Evolutionary conservation across 1,284 basidiomycete genomes (phyloP), one percentile per base, ranked within the genome.

Genomic region (Thecaphora thlaspeos): DNA sequence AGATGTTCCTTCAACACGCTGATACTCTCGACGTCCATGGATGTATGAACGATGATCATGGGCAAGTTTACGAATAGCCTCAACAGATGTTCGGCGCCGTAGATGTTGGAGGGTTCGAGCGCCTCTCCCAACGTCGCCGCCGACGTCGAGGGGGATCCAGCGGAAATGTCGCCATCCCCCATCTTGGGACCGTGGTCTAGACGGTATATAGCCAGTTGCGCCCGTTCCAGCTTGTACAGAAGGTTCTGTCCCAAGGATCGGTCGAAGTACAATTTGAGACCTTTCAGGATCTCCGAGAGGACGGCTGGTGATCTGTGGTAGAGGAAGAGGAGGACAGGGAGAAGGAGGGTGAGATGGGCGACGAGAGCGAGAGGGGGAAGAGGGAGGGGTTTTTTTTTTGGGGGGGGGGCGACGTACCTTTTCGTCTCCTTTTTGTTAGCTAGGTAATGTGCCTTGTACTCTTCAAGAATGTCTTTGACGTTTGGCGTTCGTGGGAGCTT

Each of bases 221-320:
- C 86, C 19, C 94, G 84, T 78, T 99, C 94, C 65, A 95, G 93
- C 12, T 91, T 86, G 75, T 98, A 99, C 0, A 97, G 83, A 26
- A 99, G 82, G 78, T 91, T 93, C 58, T 88, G 86, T 2, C 93
- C 92, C 3, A 97, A 82, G 0, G 90, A 87, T 43, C 82, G 90
- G 79, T 98, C 91, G 77, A 98, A 97, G 81, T 98, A 98, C 24
- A 90, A 84, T 51, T 88, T 86, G n/a, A 98, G 82, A 0, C 94
- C 94, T 0, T 89, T 85, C 30, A 91, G 82, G 48, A 97, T 87
- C 34, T 93, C 93, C 21, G 87, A 85, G 12, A 91, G 80, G 1
- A 84, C 78, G 8, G 80, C 78, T 0, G 80, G 77, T 79, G 68
- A 88, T 42, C 79, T 82, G 46, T 87, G 18, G 23, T 34, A 4